Conservation (phyloP, 768 basidiomycete species). For the Daedalea quercina region DNA sequence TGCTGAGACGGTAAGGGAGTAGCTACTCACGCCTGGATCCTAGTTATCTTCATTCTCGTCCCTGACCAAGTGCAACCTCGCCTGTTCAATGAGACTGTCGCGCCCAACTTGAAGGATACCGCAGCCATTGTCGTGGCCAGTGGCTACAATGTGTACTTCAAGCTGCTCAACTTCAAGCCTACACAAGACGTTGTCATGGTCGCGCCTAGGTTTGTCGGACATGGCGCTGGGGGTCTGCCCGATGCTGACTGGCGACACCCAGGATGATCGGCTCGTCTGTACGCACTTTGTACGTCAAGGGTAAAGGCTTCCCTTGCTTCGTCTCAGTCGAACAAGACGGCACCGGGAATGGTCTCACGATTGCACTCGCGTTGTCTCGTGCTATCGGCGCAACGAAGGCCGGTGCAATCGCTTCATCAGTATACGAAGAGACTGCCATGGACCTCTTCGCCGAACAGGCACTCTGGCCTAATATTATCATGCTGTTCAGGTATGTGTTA, state of each 20-base stretch:
- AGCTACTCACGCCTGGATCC: not conserved
- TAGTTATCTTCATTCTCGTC: slow-evolving; percentile 55
- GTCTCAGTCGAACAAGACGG: slow-evolving; percentile 61
- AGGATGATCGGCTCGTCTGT: slow-evolving; percentile 68
- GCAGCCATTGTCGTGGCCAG: slow-evolving; percentile 53
- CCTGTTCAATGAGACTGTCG: slow-evolving; percentile 52
- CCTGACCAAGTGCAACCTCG: slow-evolving; percentile 60
- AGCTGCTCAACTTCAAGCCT: slow-evolving; percentile 45
- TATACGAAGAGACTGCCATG: slow-evolving; percentile 57
- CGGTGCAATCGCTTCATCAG: slow-evolving; percentile 58
- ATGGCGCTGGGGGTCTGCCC: not conserved
- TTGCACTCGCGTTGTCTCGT: slow-evolving; percentile 47
- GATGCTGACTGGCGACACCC: not conserved
- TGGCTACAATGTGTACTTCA: slow-evolving; percentile 61
- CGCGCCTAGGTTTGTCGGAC: slow-evolving; percentile 41
- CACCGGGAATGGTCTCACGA: slow-evolving; percentile 36
- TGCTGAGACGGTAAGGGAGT: not conserved
- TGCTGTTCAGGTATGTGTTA: slow-evolving; percentile 43
- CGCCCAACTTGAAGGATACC: slow-evolving; percentile 40
- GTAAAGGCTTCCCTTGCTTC: slow-evolving; percentile 58
- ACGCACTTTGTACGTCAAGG: slow-evolving; percentile 51
- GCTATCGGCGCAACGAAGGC: slow-evolving; percentile 58
- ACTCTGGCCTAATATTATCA: slow-evolving; percentile 62
- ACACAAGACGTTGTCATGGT: slow-evolving; percentile 61
- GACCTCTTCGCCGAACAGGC: slow-evolving; percentile 61